A percentile compares a stretch with the other conserved stretches of the same genome.
Evolutionary conservation across 352 stramenopile species (phyloP).

Genomic region (Hyaloperonospora arabidopsidis): DNA sequence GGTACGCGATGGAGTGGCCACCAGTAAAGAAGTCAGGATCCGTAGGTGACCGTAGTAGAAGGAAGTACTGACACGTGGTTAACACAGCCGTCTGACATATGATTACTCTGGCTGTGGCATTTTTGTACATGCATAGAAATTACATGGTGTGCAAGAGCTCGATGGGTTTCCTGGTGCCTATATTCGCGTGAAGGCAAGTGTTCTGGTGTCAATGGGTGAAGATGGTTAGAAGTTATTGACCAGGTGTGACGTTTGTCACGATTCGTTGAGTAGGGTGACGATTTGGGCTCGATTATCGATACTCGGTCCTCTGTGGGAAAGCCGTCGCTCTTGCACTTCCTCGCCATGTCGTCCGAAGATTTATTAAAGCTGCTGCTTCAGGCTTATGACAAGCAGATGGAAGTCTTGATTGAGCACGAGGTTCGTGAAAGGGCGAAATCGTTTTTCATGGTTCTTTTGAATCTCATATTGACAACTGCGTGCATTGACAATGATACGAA

Average conservation of each 20-base stretch:
- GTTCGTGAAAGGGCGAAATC: slow-evolving; percentile 14
- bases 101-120: slow-evolving; percentile 3
- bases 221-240: too few relatives aligned
- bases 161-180: slow-evolving; percentile 70
- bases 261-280: slow-evolving; percentile 42
- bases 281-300: slow-evolving; percentile 81
- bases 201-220: not conserved
- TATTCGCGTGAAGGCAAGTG: slow-evolving; percentile 68
- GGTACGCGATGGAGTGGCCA: slow-evolving; percentile 80
- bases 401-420: slow-evolving; percentile 66
- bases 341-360: slow-evolving; percentile 62
- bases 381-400: slow-evolving; percentile 82
- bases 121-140: slow-evolving; percentile 28
- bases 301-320: slow-evolving; percentile 59
- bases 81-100: not conserved
- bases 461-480: slow-evolving; percentile 7
- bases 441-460: not conserved
- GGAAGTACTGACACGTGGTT: not conserved
- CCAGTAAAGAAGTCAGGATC: slow-evolving; percentile 29
- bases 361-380: slow-evolving; percentile 65
- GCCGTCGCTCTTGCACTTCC: slow-evolving; percentile 80
- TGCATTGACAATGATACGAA: slow-evolving; percentile 1
- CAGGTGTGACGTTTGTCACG: not conserved
- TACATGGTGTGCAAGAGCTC: slow-evolving; percentile 71
- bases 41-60: slow-evolving; percentile 9